Evolutionary conservation across 345 rosid species (phyloP).

Genomic region (Adansonia digitata): DNA sequence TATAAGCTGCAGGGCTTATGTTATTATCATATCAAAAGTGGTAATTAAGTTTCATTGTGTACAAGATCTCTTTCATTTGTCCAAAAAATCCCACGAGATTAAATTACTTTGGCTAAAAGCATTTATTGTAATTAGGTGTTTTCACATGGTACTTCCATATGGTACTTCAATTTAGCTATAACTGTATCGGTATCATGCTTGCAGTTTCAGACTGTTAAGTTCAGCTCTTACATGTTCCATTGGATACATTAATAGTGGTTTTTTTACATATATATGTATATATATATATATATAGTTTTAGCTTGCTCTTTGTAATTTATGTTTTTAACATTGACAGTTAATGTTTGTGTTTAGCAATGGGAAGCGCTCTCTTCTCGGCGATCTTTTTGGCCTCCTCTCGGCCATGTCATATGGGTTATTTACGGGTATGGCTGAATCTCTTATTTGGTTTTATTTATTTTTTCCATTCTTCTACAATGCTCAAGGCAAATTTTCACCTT

Average conservation of each 20-base stretch:
- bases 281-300: too few relatives aligned
- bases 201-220: conserved; percentile 15
- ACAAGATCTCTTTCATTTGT: background rate
- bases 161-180: background rate
- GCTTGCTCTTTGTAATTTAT: conserved; percentile 22
- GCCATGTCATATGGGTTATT: conserved; percentile 91
- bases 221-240: conserved; percentile 17
- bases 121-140: background rate
- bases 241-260: conserved; percentile 13
- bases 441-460: background rate
- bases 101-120: background rate
- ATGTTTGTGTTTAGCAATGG: conserved; percentile 72
- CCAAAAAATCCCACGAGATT: background rate
- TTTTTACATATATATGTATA: background rate
- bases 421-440: conserved; percentile 49
- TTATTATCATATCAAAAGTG: conserved; percentile 2
- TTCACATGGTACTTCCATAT: background rate
- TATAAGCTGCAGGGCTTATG: background rate
- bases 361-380: conserved; percentile 82
- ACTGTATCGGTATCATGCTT: conserved; percentile 1
- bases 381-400: conserved; percentile 95
- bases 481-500: conserved; percentile 4
- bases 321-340: conserved; percentile 38
- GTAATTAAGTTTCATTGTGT: background rate
- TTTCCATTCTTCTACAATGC: background rate